phyloP scores from a whole-genome alignment of 1,284 basidiomycete genomes.

The Moniliophthora roreri region DNA sequence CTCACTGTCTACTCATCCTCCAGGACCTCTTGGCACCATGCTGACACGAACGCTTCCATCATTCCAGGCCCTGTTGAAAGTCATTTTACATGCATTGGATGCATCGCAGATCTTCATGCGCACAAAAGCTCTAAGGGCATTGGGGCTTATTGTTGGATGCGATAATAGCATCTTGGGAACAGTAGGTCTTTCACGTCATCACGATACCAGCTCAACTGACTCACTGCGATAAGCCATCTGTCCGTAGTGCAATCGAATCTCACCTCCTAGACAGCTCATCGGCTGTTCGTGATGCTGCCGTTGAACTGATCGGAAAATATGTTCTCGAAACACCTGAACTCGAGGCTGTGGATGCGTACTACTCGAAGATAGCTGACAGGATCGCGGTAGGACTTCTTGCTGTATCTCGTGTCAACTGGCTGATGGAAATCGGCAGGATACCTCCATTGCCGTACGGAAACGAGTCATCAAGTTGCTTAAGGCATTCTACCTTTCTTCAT shows the following conservation, averaged over 20 bases:
- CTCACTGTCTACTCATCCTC: too few species aligned
- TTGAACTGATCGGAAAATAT: slow-evolving; percentile 95
- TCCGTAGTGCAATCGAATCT: slow-evolving; percentile 82
- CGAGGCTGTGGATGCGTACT: slow-evolving; percentile 83
- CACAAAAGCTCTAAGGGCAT: slow-evolving; percentile 85
- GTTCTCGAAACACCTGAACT: slow-evolving; percentile 74
- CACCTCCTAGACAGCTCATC: slow-evolving; percentile 90
- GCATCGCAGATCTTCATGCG: slow-evolving; percentile 84
- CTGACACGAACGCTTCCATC: slow-evolving; percentile 32
- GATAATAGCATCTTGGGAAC: slow-evolving; percentile 81
- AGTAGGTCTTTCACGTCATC: slow-evolving; percentile 40
- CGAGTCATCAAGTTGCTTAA: slow-evolving; percentile 93
- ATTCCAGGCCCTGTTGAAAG: slow-evolving; percentile 78
- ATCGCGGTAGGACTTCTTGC: slow-evolving; percentile 65
- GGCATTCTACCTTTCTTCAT: slow-evolving; percentile 67
- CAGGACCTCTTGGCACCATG: slow-evolving; percentile 1
- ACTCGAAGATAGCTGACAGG: slow-evolving; percentile 81
- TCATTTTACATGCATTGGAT: slow-evolving; percentile 76
- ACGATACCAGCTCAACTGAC: slow-evolving; percentile 5
- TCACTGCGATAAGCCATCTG: slow-evolving; percentile 51
- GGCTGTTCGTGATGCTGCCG: slow-evolving; percentile 92
- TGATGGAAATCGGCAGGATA: slow-evolving; percentile 57
- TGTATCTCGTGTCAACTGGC: neutral
- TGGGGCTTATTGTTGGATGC: slow-evolving; percentile 83
- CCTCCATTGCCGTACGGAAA: slow-evolving; percentile 90